These are phyloP conservation scores for Populus simonii DNA, from an alignment of 345 rosid genomes.

Conservation along the genomic window DNA sequence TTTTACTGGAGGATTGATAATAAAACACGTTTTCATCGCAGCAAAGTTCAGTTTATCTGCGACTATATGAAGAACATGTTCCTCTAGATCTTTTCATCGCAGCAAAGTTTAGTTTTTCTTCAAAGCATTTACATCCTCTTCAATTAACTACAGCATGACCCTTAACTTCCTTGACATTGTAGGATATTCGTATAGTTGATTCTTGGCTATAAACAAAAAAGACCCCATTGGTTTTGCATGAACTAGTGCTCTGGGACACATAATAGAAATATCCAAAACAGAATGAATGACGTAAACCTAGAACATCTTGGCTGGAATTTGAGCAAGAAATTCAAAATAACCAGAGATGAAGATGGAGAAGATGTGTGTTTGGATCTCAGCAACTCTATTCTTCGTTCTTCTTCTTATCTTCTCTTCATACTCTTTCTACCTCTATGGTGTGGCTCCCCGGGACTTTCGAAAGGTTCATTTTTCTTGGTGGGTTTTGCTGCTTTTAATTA, in stretches of 20 bases:
- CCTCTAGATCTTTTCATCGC: slow-evolving; percentile 65
- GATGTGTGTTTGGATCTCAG: slow-evolving; percentile 26
- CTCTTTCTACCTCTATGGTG: slow-evolving; percentile 93
- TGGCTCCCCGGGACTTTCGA: slow-evolving; percentile 91
- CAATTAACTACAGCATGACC: slow-evolving; percentile 78
- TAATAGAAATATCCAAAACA: slow-evolving; percentile 5
- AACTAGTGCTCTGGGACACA: slow-evolving; percentile 64
- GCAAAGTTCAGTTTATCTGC: slow-evolving; percentile 76
- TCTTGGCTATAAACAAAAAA: slow-evolving; percentile 77
- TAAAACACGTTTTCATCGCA: slow-evolving; percentile 85
- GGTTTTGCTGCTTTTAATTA: too few species aligned
- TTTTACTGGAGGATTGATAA: slow-evolving; percentile 49
- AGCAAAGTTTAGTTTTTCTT: slow-evolving; percentile 56
- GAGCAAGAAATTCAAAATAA: too few species aligned
- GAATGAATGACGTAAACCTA: too few species aligned
- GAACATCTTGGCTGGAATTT: too few species aligned
- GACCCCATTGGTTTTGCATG: slow-evolving; percentile 83
- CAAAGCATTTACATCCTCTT: slow-evolving; percentile 51
- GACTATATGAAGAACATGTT: slow-evolving; percentile 85
- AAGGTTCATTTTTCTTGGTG: slow-evolving; percentile 31
- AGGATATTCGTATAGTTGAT: slow-evolving; percentile 67
- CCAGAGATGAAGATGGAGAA: slow-evolving; percentile 8
- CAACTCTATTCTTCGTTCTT: slow-evolving; percentile 28
- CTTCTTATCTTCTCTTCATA: slow-evolving; percentile 44
- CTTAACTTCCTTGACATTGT: slow-evolving; percentile 69